These are phyloP conservation scores for Arabidopsis hybrid DNA, from an alignment of 441 rosid genomes.

Conservation along the genomic window DNA sequence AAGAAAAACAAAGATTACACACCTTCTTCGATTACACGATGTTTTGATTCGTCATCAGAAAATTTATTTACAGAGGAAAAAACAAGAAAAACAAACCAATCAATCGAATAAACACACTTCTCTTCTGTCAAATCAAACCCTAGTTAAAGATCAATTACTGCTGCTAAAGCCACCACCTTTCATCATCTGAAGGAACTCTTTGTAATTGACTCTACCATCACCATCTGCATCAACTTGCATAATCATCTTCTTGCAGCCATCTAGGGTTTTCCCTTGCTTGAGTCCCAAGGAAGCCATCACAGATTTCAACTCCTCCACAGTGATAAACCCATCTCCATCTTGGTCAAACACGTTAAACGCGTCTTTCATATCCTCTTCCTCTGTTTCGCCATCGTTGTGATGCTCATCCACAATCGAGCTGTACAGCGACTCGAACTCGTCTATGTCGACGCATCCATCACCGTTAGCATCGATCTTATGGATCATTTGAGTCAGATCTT, in stretches of 20 bases:
- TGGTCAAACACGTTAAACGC: conserved; percentile 83
- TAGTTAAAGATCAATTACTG: conserved; percentile 37
- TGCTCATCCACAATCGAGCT: conserved; percentile 57
- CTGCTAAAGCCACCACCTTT: conserved; percentile 67
- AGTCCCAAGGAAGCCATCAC: conserved; percentile 74
- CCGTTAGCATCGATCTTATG: conserved; percentile 68
- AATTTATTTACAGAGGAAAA: conserved; percentile 31
- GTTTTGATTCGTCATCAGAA: conserved; percentile 27
- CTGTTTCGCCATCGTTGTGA: conserved; percentile 49
- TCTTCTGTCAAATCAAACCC: conserved; percentile 13
- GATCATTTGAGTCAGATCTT: conserved; percentile 71
- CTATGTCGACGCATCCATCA: conserved; percentile 75
- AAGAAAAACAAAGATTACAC: conserved; percentile 28
- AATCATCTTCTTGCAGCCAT: conserved; percentile 76
- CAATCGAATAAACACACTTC: conserved; percentile 35
- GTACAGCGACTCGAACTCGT: conserved; percentile 71
- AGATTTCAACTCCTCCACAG: conserved; percentile 70
- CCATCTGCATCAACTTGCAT: conserved; percentile 77
- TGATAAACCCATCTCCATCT: conserved; percentile 76
- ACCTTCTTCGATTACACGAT: not conserved
- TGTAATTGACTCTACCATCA: conserved; percentile 73
- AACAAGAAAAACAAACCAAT: conserved; percentile 36
- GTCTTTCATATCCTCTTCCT: conserved; percentile 74
- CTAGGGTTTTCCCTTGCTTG: conserved; percentile 63
- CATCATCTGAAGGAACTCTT: conserved; percentile 83